These are phyloP conservation scores for Epichloe aotearoae DNA, from an alignment of 2,329 filamentous ascomycete species.

Conservation along the genomic window DNA sequence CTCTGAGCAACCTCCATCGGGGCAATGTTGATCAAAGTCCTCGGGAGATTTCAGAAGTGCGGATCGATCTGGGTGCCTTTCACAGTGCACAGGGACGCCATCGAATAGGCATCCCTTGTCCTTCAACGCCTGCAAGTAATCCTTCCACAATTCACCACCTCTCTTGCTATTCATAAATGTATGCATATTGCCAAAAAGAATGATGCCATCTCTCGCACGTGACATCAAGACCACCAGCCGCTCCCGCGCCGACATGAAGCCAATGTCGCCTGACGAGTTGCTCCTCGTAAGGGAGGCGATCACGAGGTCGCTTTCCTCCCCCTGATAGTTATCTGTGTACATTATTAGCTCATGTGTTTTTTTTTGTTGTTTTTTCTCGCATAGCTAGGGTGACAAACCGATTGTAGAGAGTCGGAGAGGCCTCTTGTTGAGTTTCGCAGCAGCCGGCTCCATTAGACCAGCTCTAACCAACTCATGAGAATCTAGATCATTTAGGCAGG, in stretches of 20 bases:
- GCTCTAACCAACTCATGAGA: conserved; percentile 43
- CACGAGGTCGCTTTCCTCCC: conserved; percentile 66
- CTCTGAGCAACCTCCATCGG: conserved; percentile 56
- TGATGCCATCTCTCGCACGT: conserved; percentile 44
- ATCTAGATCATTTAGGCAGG: conserved; percentile 56
- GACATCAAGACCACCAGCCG: conserved; percentile 59
- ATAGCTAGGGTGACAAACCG: conserved; percentile 25
- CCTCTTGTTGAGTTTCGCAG: conserved; percentile 35
- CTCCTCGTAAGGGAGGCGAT: conserved; percentile 55
- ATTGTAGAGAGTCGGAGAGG: conserved; percentile 54
- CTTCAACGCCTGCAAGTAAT: conserved; percentile 25
- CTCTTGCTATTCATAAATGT: conserved; percentile 40
- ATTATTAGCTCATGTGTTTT: not conserved
- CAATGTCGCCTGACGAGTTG: conserved; percentile 50
- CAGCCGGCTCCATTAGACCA: conserved; percentile 43
- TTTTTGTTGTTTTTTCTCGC: conserved; percentile 4
- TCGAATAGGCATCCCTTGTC: conserved; percentile 38
- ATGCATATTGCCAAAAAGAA: conserved; percentile 56
- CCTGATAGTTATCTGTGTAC: conserved; percentile 58
- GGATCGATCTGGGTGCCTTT: conserved; percentile 39
- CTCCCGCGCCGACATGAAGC: conserved; percentile 54
- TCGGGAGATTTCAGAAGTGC: conserved; percentile 32
- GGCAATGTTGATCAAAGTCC: conserved; percentile 49
- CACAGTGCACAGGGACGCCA: conserved; percentile 47
- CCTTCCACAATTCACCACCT: conserved; percentile 15